These are phyloP conservation scores for Phytophthora pini DNA, from an alignment of 352 stramenopile species.

Conservation along the genomic window DNA sequence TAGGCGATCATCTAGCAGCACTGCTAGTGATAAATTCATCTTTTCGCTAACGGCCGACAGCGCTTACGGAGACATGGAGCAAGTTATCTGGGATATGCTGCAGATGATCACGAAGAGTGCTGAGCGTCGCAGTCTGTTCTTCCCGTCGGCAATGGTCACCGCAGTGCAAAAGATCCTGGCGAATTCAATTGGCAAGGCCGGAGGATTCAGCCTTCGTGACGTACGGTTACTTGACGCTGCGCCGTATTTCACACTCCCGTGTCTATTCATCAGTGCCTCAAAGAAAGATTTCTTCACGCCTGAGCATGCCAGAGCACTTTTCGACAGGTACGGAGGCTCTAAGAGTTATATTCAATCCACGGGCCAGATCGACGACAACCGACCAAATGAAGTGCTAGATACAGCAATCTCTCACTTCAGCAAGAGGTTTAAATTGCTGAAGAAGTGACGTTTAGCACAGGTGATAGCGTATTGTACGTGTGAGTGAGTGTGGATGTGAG, in stretches of 20 bases:
- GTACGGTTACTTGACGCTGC: conserved; percentile 57
- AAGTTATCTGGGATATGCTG: conserved; percentile 80
- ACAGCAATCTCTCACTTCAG: conserved; percentile 47
- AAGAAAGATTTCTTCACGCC: conserved; percentile 83
- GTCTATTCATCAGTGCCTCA: conserved; percentile 70
- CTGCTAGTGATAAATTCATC: conserved; percentile 54
- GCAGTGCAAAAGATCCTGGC: conserved; percentile 74
- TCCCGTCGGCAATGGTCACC: conserved; percentile 65
- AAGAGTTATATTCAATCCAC: conserved; percentile 68
- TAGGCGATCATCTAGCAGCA: conserved; percentile 23
- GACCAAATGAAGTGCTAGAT: conserved; percentile 54
- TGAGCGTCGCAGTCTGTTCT: conserved; percentile 69
- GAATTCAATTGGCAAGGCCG: conserved; percentile 69
- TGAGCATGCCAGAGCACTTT: conserved; percentile 58
- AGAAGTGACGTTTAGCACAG: conserved; percentile 9
- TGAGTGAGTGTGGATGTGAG: not conserved
- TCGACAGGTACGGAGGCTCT: conserved; percentile 59
- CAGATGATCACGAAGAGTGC: conserved; percentile 73
- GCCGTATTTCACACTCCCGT: conserved; percentile 50
- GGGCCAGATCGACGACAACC: conserved; percentile 70
- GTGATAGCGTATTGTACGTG: not conserved
- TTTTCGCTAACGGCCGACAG: conserved; percentile 68
- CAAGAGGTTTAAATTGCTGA: conserved; percentile 30
- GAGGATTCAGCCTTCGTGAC: conserved; percentile 62
- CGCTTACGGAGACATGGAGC: conserved; percentile 78